A percentile compares a stretch with the other conserved stretches of the same genome.
Conservation (phyloP, 1,284 basidiomycete species). For the Microbotryum lychnidis-dioicae region DNA sequence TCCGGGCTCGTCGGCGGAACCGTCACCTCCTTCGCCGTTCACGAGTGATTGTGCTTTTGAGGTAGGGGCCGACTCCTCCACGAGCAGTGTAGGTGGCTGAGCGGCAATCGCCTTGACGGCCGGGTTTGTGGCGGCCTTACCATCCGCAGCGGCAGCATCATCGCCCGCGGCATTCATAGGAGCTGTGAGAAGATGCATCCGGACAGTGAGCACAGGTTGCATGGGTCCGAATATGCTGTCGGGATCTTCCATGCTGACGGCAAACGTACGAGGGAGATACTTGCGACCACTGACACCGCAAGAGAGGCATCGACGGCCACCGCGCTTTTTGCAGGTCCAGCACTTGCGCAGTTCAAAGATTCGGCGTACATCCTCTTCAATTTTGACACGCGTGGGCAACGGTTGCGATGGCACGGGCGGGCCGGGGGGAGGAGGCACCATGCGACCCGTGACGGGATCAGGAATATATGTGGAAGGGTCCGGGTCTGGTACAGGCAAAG, state of each 20-base stretch:
- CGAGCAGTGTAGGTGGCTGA: too few relatives aligned
- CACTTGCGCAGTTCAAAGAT: slow-evolving; percentile 28
- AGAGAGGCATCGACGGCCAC: slow-evolving; percentile 26
- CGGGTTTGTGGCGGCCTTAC: not conserved
- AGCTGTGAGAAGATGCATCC: not conserved
- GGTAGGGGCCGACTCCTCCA: too few relatives aligned
- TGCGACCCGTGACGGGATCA: not conserved
- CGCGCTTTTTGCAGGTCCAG: slow-evolving; percentile 24
- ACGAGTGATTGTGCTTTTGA: too few relatives aligned
- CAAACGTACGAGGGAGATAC: slow-evolving; percentile 5
- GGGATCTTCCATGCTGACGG: not conserved
- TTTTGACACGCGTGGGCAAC: slow-evolving; percentile 12
- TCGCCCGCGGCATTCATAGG: not conserved
- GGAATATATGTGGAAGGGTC: not conserved
- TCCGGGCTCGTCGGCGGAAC: not conserved
- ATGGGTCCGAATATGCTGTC: not conserved
- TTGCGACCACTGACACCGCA: slow-evolving; percentile 22
- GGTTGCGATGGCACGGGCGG: not conserved
- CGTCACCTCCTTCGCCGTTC: not conserved
- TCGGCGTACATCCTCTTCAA: slow-evolving; percentile 20
- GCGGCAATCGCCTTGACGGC: not conserved
- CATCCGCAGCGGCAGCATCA: not conserved
- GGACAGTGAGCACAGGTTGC: too few relatives aligned
- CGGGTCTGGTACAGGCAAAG: not conserved
- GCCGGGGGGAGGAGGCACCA: not conserved